Evolutionary conservation across 1,284 basidiomycete species (phyloP), one percentile per base, ranked within the genome.

Genomic region (Cryptococcus hybrid): DNA sequence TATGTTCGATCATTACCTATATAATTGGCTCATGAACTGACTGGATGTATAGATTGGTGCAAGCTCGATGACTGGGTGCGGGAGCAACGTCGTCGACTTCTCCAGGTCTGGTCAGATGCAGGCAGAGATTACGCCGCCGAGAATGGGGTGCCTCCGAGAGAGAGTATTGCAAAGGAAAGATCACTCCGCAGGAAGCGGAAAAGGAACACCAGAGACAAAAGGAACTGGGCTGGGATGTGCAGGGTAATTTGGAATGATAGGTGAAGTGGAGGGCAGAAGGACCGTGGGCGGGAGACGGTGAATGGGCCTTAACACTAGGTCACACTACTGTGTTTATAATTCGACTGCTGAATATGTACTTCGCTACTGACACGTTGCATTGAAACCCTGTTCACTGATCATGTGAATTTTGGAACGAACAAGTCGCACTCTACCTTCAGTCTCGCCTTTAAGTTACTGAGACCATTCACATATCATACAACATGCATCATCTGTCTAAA

Each of bases 221-320:
- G 59, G 70, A 71, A 53, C 37, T 72, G 35, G 77, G 77, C 7
- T 78, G 75, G 77, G 76, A 78, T 62, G 76, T 78, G 5, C 49
- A 57, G 40, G 68, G 67, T 47, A 73, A 70, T 24, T 24, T 24
- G 24, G 24, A 24, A 24, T 24, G 24, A 24, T 24, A 24, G 24
- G 24, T 24, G 24, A 24, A 57, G 24, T 69, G 24, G 59, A 63
- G 24, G 24, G 24, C 24, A 24, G 24, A 24, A 24, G 24, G 24
- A 24, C 24, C 24, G 24, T 24, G 24, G 24, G 24, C 24, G 24
- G 24, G 24, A 24, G 24, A 24, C 24, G 24, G 24, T 24, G 24
- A 24, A 24, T 24, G 24, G 24, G 24, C 24, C 24, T 24, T 24
- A 24, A 24, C 24, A 24, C 24, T 24, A 24, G 24, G 24, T 24